Percentiles rank a stretch among this genome's conserved stretches.
phyloP scores from a whole-genome alignment of 805 yeast species.

The Candida germanica region DNA sequence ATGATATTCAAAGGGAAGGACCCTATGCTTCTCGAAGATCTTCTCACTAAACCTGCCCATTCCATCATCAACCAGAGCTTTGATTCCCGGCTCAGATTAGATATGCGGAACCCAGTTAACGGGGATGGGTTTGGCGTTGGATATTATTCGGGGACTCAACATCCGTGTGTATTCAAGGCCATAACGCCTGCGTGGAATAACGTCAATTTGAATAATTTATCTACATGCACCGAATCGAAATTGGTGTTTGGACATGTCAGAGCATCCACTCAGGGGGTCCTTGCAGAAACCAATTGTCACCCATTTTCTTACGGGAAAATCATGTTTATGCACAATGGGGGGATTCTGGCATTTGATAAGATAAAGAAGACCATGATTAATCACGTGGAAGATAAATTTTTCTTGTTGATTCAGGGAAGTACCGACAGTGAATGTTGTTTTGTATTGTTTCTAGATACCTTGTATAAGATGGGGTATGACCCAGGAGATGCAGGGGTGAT shows the following conservation, averaged over 20 bases:
- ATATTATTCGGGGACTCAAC: slow-evolving; percentile 59
- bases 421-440: slow-evolving; percentile 96
- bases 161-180: slow-evolving; percentile 92
- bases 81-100: slow-evolving; percentile 84
- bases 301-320: slow-evolving; percentile 85
- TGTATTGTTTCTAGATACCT: slow-evolving; percentile 78
- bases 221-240: slow-evolving; percentile 81
- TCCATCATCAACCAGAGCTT: slow-evolving; percentile 95
- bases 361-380: slow-evolving; percentile 72
- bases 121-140: slow-evolving; percentile 99
- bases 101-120: slow-evolving; percentile 87
- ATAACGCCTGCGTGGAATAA: slow-evolving; percentile 99
- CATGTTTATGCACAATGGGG: slow-evolving; percentile 98
- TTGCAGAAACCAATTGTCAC: slow-evolving; percentile 95
- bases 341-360: slow-evolving; percentile 64
- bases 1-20: slow-evolving; percentile 89
- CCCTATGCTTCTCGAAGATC: slow-evolving; percentile 78
- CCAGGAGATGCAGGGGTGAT: slow-evolving; percentile 39
- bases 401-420: slow-evolving; percentile 81
- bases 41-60: slow-evolving; percentile 92
- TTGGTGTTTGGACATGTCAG: slow-evolving; percentile 93
- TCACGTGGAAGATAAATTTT: slow-evolving; percentile 76
- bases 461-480: slow-evolving; percentile 72
- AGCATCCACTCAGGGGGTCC: slow-evolving; percentile 92
- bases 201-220: slow-evolving; percentile 77